These are phyloP conservation scores for Cucurbita moschata DNA, from an alignment of 306 rosid genomes.

Conservation along the genomic window DNA sequence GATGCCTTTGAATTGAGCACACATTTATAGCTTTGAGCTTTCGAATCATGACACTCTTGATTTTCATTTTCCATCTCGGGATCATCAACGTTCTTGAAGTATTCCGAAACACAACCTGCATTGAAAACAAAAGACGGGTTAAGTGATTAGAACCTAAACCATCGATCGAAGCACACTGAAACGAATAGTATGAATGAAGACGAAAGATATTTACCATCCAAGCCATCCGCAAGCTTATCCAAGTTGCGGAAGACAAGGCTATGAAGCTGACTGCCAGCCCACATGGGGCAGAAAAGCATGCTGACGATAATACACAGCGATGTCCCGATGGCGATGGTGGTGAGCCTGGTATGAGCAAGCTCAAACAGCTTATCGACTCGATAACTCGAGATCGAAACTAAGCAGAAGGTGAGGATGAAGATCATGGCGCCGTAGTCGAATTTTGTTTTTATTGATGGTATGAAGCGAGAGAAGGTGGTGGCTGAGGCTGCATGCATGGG, in stretches of 20 bases:
- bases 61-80: neutral
- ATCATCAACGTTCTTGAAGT: neutral
- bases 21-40: conserved; percentile 5
- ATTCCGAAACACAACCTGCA: conserved; percentile 4
- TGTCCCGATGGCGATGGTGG: conserved; percentile 60
- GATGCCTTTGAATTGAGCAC: conserved; percentile 8
- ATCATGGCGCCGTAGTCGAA: conserved; percentile 72
- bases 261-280: conserved; percentile 79
- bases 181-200: neutral
- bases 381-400: conserved; percentile 58
- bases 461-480: conserved; percentile 74
- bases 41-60: neutral
- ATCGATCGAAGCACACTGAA: too few relatives aligned
- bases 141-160: too few relatives aligned
- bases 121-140: neutral
- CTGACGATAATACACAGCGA: conserved; percentile 41
- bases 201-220: conserved; percentile 32
- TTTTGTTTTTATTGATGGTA: conserved; percentile 57
- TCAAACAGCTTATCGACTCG: conserved; percentile 31
- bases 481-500: conserved; percentile 45
- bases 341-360: conserved; percentile 39
- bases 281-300: conserved; percentile 47
- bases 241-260: conserved; percentile 35
- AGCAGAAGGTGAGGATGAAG: conserved; percentile 79
- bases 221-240: conserved; percentile 58